Conservation (phyloP, 108 stramenopile genomes). For the Discostella stelligeroides region DNA sequence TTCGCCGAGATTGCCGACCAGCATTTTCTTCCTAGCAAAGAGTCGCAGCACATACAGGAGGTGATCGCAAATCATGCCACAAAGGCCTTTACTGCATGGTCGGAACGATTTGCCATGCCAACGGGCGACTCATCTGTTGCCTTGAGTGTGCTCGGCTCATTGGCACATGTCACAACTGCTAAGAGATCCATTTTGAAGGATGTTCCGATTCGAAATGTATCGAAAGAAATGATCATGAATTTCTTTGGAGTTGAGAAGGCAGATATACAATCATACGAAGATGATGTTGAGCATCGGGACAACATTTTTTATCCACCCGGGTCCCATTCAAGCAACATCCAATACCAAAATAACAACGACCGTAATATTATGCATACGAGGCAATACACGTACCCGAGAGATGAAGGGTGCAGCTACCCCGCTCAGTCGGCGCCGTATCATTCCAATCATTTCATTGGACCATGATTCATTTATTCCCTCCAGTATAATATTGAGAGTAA, state of each 20-base stretch:
- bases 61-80: conserved; percentile 45
- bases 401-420: neutral
- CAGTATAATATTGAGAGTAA: no score
- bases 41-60: conserved; percentile 30
- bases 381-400: no score
- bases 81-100: conserved; percentile 45
- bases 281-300: neutral
- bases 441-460: conserved; percentile 11
- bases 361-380: neutral
- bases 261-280: neutral
- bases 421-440: conserved; percentile 1
- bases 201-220: conserved; percentile 51
- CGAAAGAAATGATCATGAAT: conserved; percentile 37
- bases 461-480: no score
- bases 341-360: neutral
- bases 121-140: conserved; percentile 56
- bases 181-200: conserved; percentile 35
- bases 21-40: conserved; percentile 39
- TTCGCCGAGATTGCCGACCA: conserved; percentile 40
- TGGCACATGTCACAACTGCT: conserved; percentile 48
- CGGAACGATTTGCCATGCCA: conserved; percentile 49
- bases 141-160: conserved; percentile 47
- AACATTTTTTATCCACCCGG: neutral
- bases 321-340: neutral
- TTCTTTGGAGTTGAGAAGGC: conserved; percentile 31